Percentiles rank a stretch among this genome's conserved stretches.
These are phyloP conservation scores for Silene noctiflora DNA, from an alignment of 179 eudicot species.

Conservation along the genomic window DNA sequence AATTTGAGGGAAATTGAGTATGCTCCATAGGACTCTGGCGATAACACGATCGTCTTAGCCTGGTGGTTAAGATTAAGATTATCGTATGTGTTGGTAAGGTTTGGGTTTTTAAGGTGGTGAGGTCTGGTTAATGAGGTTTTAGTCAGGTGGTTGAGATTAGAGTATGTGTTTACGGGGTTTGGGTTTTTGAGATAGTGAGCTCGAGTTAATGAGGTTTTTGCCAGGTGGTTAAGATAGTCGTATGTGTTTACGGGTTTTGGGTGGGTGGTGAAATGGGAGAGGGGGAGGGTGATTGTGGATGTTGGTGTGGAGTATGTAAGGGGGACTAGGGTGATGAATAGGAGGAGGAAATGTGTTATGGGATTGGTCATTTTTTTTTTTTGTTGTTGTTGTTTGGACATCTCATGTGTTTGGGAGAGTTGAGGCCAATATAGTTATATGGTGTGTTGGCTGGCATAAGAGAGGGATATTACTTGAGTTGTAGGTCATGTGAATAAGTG, in stretches of 20 bases:
- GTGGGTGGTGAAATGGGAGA: conserved; percentile 10
- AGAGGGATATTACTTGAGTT: not conserved
- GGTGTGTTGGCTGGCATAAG: not conserved
- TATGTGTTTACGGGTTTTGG: conserved; percentile 6
- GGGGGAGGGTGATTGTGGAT: conserved; percentile 19
- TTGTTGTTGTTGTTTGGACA: conserved; percentile 3
- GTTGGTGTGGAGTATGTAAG: not conserved
- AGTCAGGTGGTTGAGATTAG: conserved; percentile 12
- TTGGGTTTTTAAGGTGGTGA: not conserved
- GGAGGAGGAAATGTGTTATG: conserved; percentile 5
- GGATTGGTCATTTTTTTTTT: conserved; percentile 16
- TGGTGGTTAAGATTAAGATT: not conserved
- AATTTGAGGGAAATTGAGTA: conserved; percentile 51
- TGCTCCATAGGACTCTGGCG: conserved; percentile 38
- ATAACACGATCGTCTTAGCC: conserved; percentile 31
- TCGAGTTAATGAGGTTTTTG: conserved; percentile 26
- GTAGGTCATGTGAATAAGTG: no score
- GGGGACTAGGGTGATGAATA: not conserved
- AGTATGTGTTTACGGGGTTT: conserved; percentile 4
- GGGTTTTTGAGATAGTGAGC: conserved; percentile 26
- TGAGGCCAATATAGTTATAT: conserved; percentile 13
- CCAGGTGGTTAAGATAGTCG: conserved; percentile 38
- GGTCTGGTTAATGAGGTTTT: not conserved
- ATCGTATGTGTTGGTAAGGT: not conserved
- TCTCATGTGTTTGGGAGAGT: not conserved